phyloP scores from a whole-genome alignment of 2,329 filamentous ascomycete genomes.

The Dactylellina parvicollis region DNA sequence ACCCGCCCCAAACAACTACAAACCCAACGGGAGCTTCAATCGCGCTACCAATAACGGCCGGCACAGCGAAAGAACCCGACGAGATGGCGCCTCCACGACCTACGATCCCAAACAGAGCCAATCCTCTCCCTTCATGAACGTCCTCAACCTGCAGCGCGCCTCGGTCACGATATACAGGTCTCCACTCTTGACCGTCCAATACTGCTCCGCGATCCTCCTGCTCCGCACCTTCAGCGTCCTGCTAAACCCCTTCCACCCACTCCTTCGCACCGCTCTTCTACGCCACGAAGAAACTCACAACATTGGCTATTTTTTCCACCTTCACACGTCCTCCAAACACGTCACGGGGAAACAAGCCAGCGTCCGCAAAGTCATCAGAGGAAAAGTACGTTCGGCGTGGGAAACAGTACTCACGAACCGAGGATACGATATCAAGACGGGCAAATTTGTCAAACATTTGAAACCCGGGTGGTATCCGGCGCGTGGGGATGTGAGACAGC shows the following conservation, averaged over 20 bases:
- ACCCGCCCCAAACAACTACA: neutral
- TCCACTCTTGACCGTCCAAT: conserved; percentile 27
- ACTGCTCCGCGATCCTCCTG: conserved; percentile 46
- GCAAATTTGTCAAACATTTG: conserved; percentile 25
- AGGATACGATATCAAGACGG: conserved; percentile 43
- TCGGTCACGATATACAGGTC: conserved; percentile 27
- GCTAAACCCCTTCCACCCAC: conserved; percentile 49
- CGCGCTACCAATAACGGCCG: no score
- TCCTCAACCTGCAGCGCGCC: conserved; percentile 1
- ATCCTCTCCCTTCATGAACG: conserved; percentile 19
- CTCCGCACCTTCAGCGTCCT: conserved; percentile 35
- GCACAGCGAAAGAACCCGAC: neutral
- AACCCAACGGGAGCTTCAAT: neutral
- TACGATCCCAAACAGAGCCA: conserved; percentile 1
- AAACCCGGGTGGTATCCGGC: conserved; percentile 17
- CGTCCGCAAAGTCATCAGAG: conserved; percentile 33
- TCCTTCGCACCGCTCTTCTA: conserved; percentile 33
- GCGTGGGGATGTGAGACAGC: conserved; percentile 17
- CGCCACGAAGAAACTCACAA: conserved; percentile 41
- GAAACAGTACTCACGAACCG: conserved; percentile 16
- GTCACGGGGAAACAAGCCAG: conserved; percentile 34
- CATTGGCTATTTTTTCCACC: conserved; percentile 45
- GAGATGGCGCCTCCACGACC: neutral
- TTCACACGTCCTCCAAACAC: conserved; percentile 47
- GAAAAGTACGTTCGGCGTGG: conserved; percentile 45